Percentiles rank a stretch among this genome's conserved stretches.
Conservation (phyloP, 805 yeast genomes). For the Metschnikowia cubensis region DNA sequence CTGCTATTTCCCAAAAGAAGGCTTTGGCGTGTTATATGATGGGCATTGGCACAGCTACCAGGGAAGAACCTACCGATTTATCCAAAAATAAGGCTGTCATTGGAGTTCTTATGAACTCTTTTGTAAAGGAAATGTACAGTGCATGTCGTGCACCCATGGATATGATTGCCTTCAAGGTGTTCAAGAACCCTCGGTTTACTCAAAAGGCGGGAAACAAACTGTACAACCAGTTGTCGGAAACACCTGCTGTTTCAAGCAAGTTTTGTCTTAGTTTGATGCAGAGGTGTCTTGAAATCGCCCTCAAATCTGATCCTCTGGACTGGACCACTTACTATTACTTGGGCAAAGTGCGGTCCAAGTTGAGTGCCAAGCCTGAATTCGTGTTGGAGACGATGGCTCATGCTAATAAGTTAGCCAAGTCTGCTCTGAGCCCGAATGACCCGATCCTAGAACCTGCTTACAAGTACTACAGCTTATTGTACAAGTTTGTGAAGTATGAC, state of each 20-base stretch:
- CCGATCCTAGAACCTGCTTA: slow-evolving; percentile 78
- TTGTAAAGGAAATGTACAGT: slow-evolving; percentile 57
- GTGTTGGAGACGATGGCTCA: slow-evolving; percentile 38
- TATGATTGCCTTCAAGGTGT: slow-evolving; percentile 50
- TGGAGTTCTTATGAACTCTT: slow-evolving; percentile 46
- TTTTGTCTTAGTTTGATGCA: slow-evolving; percentile 38
- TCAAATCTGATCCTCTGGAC: slow-evolving; percentile 38
- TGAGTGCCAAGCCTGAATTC: slow-evolving; percentile 26
- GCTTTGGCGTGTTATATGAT: slow-evolving; percentile 69
- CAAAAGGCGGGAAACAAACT: slow-evolving; percentile 22
- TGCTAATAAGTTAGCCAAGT: not conserved
- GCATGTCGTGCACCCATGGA: slow-evolving; percentile 63
- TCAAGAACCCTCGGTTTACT: slow-evolving; percentile 33
- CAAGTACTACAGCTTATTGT: slow-evolving; percentile 50
- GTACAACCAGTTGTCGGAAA: slow-evolving; percentile 22
- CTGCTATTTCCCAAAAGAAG: slow-evolving; percentile 64
- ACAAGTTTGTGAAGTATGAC: slow-evolving; percentile 48
- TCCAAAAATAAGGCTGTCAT: slow-evolving; percentile 31
- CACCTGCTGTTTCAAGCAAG: slow-evolving; percentile 19
- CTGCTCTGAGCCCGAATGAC: slow-evolving; percentile 32
- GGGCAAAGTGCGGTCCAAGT: slow-evolving; percentile 56
- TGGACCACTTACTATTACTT: slow-evolving; percentile 63
- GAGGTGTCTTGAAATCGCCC: slow-evolving; percentile 46
- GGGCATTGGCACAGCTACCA: slow-evolving; percentile 50
- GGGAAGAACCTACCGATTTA: not conserved